Evolutionary conservation across 2,329 filamentous ascomycete species (phyloP).

Genomic region (Ceratocystis ficicola): DNA sequence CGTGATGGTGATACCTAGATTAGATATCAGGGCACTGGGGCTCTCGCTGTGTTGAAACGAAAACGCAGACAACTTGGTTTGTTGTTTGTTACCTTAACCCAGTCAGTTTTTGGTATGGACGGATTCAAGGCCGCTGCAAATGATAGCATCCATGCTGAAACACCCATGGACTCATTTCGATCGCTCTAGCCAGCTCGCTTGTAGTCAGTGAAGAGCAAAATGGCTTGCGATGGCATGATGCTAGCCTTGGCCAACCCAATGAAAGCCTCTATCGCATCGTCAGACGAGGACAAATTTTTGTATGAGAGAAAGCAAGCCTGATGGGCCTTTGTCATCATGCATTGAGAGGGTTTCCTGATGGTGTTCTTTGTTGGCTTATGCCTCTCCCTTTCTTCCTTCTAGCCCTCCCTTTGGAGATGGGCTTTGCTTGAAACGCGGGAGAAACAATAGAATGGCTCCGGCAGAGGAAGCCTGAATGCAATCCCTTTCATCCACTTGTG

Average conservation of each 20-base stretch:
- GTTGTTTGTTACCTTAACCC: neutral
- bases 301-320: too few species aligned
- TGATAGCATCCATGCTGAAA: slow-evolving; percentile 7
- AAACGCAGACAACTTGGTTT: neutral
- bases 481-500: neutral
- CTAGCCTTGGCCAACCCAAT: neutral
- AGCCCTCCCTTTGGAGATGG: neutral
- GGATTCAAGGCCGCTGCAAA: neutral
- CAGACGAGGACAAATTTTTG: too few species aligned
- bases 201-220: neutral
- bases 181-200: slow-evolving; percentile 7
- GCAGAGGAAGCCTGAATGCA: slow-evolving; percentile 4
- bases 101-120: neutral
- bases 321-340: too few species aligned
- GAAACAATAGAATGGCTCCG: slow-evolving; percentile 1
- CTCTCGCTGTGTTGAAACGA: neutral
- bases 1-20: neutral
- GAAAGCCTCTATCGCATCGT: neutral
- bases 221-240: neutral
- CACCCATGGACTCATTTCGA: neutral
- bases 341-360: neutral
- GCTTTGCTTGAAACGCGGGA: slow-evolving; percentile 9
- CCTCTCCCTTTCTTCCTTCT: slow-evolving; percentile 1
- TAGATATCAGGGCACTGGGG: neutral
- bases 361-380: neutral